Base-by-base conservation (phyloP, 1,284 basidiomycete species). In the Mycosarcoma mackinlayi region DNA sequence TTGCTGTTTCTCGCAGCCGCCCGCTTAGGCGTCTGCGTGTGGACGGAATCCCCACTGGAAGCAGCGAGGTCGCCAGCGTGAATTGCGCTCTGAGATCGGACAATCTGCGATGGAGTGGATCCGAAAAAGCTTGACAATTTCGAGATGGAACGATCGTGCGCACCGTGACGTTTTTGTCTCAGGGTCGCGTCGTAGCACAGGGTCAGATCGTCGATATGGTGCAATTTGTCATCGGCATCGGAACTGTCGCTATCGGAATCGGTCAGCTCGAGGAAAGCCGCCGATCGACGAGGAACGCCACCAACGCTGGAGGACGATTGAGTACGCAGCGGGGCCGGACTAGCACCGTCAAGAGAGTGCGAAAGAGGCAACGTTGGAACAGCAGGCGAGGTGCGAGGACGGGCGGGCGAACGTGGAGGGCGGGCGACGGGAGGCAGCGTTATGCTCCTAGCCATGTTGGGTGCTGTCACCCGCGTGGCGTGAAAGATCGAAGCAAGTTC, bases 31-130 rank as follows among this genome's bases (percentile, higher is more conserved):
- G n/a, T n/a, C 33, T 47, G 23, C 24, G 21, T 16, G n/a, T 38
- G 34, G 24, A 50, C 27, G 9, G 39, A 52, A 18, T 51, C 49
- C n/a, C 31, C 42, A 18, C 52, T 47, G 4, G 48, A 52, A 0
- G 53, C 25, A 10, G 50, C 49, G 19, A 21, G 19, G 37, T n/a
- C 37, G 37, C 8, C n/a, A 8, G n/a, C 8, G 9, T 44, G 30
- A 21, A 53, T 45, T 21, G 42, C 47, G 31, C 41, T 56, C 47
- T 69, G 60, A 16, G 27, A 28, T 3, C 52, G 48, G 2, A 61
- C 53, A 14, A 70, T 64, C n/a, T 70, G 67, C 16, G 60, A 60
- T 6, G 67, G 67, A 4, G 67, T 64, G 6, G 67, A 70, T n/a
- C 67, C 67, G 33, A 70, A 70, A 21, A 70, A 64, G 27, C 42